Evolutionary conservation across 2,329 filamentous ascomycete genomes (phyloP), one percentile per base, ranked within the genome.

Genomic region (Penicillium vulpinum): DNA sequence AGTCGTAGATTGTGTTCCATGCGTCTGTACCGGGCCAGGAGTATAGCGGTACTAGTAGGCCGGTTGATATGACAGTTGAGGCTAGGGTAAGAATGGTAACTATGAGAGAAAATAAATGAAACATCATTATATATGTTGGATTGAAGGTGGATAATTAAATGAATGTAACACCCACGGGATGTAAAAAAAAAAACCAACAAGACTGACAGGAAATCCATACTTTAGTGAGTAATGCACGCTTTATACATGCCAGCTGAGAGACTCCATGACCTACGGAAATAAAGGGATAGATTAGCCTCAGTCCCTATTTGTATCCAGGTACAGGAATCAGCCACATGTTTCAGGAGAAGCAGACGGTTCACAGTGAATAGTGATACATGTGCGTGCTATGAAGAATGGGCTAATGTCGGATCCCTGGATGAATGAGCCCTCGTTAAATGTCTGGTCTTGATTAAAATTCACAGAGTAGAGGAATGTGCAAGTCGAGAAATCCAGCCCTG

Each of bases 31-130:
- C 61, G 2, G 67, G 67, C 51, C 64, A 68, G 40, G 63, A 51
- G n/a, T 70, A 70, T n/a, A 70, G 47, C 3, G 67, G 67, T 21
- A 69, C 54, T 28, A 70, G 29, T 15, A 69, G 60, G 13, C 51
- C 53, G 2, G 59, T 62, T 6, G 62, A 60, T 24, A 45, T 47
- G n/a, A 51, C 61, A 3, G 50, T 43, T 7, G 57, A 62, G 21
- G 51, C 51, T 40, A 63, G 41, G 5, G 56, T 28, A 22, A 65
- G 46, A n/a, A 59, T 28, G 38, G 52, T 49, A 18, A 41, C 54
- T 43, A 62, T 16, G 21, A 61, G 16, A 21, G 35, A 54, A 26
- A 58, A 31, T 21, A 59, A 44, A 31, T 4, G 49, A 22, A 22
- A 29, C 62, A 63, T 60, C 13, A 31, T 57, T 5, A 16, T 21